A percentile compares a stretch with the other conserved stretches of the same genome.
These are phyloP conservation scores for Cephaloascus fragrans DNA, from an alignment of 805 yeast genomes.

Conservation along the genomic window DNA sequence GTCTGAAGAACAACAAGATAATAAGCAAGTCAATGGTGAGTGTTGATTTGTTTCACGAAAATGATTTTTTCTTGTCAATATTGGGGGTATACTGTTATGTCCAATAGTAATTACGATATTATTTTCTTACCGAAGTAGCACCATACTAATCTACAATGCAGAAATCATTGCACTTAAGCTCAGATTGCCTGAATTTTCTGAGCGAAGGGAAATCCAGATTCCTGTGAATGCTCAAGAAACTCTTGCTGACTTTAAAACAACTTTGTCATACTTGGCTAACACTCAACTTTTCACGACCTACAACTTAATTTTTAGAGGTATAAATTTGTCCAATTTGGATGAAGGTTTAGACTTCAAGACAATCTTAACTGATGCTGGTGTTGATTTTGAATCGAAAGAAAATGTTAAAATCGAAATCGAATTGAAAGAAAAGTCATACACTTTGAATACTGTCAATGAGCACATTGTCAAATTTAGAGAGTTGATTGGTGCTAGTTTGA, in stretches of 20 bases:
- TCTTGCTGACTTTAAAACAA: neutral
- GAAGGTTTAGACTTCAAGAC: constrained; percentile 14
- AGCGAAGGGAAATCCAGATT: neutral
- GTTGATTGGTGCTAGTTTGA: constrained; percentile 38
- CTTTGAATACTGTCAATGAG: constrained; percentile 45
- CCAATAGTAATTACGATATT: too few relatives aligned
- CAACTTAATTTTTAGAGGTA: neutral
- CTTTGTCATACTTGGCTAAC: constrained; percentile 1
- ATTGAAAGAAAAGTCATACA: constrained; percentile 48
- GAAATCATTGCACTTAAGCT: neutral
- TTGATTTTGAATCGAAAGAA: constrained; percentile 11
- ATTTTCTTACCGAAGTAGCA: too few relatives aligned
- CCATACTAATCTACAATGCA: too few relatives aligned
- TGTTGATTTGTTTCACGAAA: neutral
- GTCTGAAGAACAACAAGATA: neutral
- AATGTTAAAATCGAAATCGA: constrained; percentile 24
- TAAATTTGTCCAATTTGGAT: constrained; percentile 8
- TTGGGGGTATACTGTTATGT: too few relatives aligned
- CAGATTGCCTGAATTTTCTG: neutral
- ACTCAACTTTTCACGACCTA: constrained; percentile 12
- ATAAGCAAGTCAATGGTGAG: neutral
- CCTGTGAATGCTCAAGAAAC: neutral
- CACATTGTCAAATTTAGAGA: constrained; percentile 62
- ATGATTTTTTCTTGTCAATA: neutral
- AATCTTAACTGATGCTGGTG: constrained; percentile 13